A percentile compares a stretch with the other conserved stretches of the same genome.
These are phyloP conservation scores for Solanum appendiculatum DNA, from an alignment of 257 asterid genomes.

Conservation along the genomic window DNA sequence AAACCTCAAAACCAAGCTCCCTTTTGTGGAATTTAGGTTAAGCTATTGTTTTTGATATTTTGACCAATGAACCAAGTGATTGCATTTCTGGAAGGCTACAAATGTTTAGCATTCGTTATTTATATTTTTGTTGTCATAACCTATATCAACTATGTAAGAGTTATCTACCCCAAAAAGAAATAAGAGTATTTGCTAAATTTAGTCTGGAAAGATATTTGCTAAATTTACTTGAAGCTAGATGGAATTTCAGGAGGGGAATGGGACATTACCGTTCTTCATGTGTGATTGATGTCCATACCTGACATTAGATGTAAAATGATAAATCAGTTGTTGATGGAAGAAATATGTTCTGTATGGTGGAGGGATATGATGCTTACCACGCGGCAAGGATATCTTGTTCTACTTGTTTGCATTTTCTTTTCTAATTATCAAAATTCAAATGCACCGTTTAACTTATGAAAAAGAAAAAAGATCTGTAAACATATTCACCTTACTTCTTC, in stretches of 20 bases:
- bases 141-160: not conserved
- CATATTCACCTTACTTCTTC: not conserved
- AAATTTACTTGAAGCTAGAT: not conserved
- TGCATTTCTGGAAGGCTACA: not conserved
- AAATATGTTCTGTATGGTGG: not conserved
- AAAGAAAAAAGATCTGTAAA: not conserved
- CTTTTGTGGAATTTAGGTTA: not conserved
- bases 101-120: not conserved
- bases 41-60: not conserved
- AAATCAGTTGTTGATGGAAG: not conserved
- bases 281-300: not conserved
- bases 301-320: not conserved
- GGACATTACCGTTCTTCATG: not conserved
- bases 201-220: not conserved
- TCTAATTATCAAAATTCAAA: not conserved
- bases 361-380: not conserved
- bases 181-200: not conserved
- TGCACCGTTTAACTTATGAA: not conserved
- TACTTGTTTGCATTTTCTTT: not conserved
- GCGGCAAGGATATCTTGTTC: not conserved
- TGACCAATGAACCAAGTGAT: not conserved
- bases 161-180: not conserved
- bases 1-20: not conserved
- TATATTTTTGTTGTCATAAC: not conserved
- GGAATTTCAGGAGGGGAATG: not conserved